Conservation (phyloP, 192 early-diverging fungal genomes). For the Coemansia sp. region DNA sequence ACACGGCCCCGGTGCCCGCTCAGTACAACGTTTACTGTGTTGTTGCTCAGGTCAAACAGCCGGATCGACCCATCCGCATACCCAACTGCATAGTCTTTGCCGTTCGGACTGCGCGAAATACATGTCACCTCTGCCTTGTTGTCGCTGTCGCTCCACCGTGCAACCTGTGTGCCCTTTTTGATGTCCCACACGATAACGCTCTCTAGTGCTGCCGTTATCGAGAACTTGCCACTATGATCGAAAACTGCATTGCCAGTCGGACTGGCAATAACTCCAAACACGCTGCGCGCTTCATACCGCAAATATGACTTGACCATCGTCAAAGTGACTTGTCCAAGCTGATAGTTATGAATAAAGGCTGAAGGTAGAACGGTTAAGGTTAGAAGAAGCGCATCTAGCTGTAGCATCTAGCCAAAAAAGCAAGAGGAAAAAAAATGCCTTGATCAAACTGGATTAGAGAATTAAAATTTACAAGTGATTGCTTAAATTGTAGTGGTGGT, state of each 20-base stretch:
- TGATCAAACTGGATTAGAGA: slow-evolving; percentile 10
- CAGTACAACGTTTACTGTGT: slow-evolving; percentile 70
- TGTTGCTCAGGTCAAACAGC: slow-evolving; percentile 73
- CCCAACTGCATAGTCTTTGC: slow-evolving; percentile 84
- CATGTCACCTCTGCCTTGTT: slow-evolving; percentile 88
- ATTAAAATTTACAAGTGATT: slow-evolving; percentile 9
- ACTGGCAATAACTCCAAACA: slow-evolving; percentile 86
- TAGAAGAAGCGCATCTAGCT: background rate
- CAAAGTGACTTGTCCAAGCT: background rate
- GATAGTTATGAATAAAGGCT: background rate
- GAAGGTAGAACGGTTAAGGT: background rate
- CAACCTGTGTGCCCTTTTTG: slow-evolving; percentile 76
- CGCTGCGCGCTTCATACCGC: slow-evolving; percentile 77
- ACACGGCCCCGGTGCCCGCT: slow-evolving; percentile 92
- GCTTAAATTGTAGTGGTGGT: background rate
- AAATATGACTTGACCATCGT: slow-evolving; percentile 68
- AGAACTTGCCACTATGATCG: slow-evolving; percentile 70
- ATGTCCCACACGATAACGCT: slow-evolving; percentile 84
- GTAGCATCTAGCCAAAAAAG: background rate
- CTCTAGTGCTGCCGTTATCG: slow-evolving; percentile 84
- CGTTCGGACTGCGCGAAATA: slow-evolving; percentile 71
- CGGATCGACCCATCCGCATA: slow-evolving; percentile 94
- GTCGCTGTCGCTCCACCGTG: slow-evolving; percentile 79
- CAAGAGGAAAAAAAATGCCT: slow-evolving; percentile 12
- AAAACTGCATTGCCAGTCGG: slow-evolving; percentile 71